A percentile compares a stretch with the other conserved stretches of the same genome.
These are phyloP conservation scores for Pouteria campechiana DNA, from an alignment of 179 eudicot species.

Conservation along the genomic window DNA sequence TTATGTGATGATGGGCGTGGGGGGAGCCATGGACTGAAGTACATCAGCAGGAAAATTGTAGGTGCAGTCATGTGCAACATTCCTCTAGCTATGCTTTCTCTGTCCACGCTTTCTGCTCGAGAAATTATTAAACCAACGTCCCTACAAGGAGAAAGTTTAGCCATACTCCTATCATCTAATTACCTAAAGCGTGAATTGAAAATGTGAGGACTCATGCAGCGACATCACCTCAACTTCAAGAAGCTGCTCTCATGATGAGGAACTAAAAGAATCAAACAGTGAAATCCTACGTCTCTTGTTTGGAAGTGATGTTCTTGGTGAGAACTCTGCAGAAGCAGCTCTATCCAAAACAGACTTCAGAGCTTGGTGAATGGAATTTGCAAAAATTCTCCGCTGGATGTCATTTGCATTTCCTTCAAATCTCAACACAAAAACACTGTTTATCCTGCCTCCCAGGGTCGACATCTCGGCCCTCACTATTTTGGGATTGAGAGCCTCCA, in stretches of 20 bases:
- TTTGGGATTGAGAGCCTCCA: constrained; percentile 19
- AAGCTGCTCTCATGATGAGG: constrained; percentile 10
- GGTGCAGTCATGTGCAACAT: too few species aligned
- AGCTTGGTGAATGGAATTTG: constrained; percentile 16
- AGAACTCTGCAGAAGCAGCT: constrained; percentile 15
- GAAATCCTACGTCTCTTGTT: constrained; percentile 21
- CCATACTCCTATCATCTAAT: too few species aligned
- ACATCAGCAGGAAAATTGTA: too few species aligned
- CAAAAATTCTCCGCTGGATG: constrained; percentile 3
- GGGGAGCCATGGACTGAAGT: too few species aligned
- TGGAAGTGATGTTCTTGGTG: constrained; percentile 13
- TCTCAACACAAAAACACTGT: constrained; percentile 24
- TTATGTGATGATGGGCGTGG: too few species aligned
- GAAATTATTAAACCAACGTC: too few species aligned
- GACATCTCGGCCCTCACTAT: constrained; percentile 30
- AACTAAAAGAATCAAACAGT: constrained; percentile 7
- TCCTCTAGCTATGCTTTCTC: too few species aligned
- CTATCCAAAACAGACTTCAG: constrained; percentile 20
- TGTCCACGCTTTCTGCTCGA: too few species aligned
- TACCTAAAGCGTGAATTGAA: too few species aligned
- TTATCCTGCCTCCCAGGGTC: constrained; percentile 34
- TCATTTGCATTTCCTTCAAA: neutral
- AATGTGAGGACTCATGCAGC: too few species aligned
- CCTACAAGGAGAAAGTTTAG: too few species aligned
- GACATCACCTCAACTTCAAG: too few species aligned